These are phyloP conservation scores for Fragaria ananassa DNA, from an alignment of 306 rosid species.

Conservation along the genomic window DNA sequence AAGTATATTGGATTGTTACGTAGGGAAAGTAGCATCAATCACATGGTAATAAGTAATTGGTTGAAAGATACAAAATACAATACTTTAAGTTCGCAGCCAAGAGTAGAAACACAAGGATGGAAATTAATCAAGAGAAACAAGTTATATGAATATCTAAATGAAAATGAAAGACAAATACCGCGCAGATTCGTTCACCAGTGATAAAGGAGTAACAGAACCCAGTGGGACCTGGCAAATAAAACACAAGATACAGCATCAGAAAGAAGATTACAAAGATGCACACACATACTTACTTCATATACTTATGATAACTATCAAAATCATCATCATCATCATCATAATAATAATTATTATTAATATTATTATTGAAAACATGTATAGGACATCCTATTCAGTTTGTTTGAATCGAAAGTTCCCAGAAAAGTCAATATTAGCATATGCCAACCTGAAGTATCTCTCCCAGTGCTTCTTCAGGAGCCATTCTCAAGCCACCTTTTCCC, in stretches of 20 bases:
- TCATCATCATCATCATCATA: too few species aligned
- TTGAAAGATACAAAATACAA: background rate
- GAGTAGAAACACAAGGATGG: background rate
- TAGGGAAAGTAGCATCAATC: background rate
- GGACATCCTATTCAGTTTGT: background rate
- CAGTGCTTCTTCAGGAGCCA: constrained; percentile 96
- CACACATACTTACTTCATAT: background rate
- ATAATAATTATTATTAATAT: background rate
- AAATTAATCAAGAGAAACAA: background rate
- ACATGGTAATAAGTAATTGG: background rate
- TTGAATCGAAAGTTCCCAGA: background rate
- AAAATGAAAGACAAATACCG: constrained; percentile 44
- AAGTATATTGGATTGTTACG: background rate
- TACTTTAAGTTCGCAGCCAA: background rate
- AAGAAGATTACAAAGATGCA: background rate
- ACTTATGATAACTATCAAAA: background rate
- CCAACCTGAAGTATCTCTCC: constrained; percentile 86
- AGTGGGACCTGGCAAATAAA: constrained; percentile 58
- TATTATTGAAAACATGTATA: background rate
- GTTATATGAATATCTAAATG: background rate
- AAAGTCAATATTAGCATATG: constrained; percentile 5
- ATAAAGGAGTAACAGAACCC: constrained; percentile 92
- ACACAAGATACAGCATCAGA: constrained; percentile 25
- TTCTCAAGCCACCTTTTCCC: constrained; percentile 94
- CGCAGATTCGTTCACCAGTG: constrained; percentile 81